Base-by-base conservation (phyloP, 1,284 basidiomycete genomes). In the Apiotrichum akiyoshidainum region DNA sequence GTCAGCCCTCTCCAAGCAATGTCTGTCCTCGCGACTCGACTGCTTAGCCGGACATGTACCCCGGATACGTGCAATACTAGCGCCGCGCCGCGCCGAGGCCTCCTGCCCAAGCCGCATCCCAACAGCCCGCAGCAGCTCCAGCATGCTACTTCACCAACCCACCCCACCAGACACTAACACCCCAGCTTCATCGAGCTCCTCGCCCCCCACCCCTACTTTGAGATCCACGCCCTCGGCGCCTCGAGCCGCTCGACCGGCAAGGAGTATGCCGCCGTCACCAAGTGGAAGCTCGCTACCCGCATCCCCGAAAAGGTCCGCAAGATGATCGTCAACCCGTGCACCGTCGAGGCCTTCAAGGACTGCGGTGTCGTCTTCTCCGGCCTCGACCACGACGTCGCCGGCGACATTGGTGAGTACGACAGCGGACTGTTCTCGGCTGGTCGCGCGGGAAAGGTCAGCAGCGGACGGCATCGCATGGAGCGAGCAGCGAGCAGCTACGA, bases 351-450 rank as follows among this genome's bases (percentile, higher is more conserved):
- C 58, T 98, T 98, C 74, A 75, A 77, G 46, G 88, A 90, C 26
- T 99, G 95, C 74, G 84, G 85, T 11, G 83, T 99, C 60, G 85
- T 99, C 46, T 99, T 99, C 78, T 96, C 92, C 1, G 96, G 96
- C 14, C 80, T 99, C 59, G 95, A 99, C 79, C 87, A 89, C 46
- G 92, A 94, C 71, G 93, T 89, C 26, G 95, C 96, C 33, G 92
- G 93, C 16, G 90, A 95, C 14, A 93, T 98, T 73, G 93, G 93
- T 92, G 68, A 70, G 87, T 81, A 40, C n/a, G 19, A 21, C 9
- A 22, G 22, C 31, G 39, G 21, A 8, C 11, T 9, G 13, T 44
- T 34, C 5, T 42, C 19, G n/a, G 22, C 7, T 35, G 16, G 37
- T 21, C 9, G 13, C 31, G n/a, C 57, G 12, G 31, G 26, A 57